These are phyloP conservation scores for Erysimum cheiranthoides DNA, from an alignment of 345 rosid species.

Conservation along the genomic window DNA sequence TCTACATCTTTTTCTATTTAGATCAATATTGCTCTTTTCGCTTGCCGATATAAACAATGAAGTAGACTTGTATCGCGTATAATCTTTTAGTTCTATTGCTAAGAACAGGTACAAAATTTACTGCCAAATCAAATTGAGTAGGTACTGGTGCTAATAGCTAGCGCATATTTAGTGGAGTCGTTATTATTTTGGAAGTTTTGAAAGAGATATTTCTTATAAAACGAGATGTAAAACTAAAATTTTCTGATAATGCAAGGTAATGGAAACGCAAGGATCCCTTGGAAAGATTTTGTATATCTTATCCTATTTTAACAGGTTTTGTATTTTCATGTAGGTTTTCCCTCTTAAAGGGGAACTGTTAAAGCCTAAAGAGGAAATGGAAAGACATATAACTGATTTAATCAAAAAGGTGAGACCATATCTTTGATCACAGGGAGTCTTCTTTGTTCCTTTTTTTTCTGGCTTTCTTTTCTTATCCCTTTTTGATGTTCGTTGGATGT, in stretches of 20 bases:
- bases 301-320: conserved; percentile 10
- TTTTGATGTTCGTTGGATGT: conserved; percentile 18
- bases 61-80: conserved; percentile 12
- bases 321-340: conserved; percentile 63
- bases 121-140: neutral
- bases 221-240: neutral
- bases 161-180: neutral
- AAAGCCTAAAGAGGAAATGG: conserved; percentile 96
- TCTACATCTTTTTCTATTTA: neutral
- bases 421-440: conserved; percentile 1
- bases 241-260: neutral
- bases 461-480: neutral
- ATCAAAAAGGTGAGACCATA: conserved; percentile 67
- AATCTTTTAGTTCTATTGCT: neutral
- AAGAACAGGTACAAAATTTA: neutral
- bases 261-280: neutral
- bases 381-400: conserved; percentile 82
- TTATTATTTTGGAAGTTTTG: conserved; percentile 1
- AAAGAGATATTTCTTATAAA: neutral
- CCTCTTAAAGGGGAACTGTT: conserved; percentile 83
- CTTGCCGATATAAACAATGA: neutral
- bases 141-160: conserved; percentile 11
- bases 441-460: conserved; percentile 2
- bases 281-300: conserved; percentile 18
- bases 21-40: neutral